Conservation (phyloP, 768 basidiomycete genomes). For the Suillus luteus region DNA sequence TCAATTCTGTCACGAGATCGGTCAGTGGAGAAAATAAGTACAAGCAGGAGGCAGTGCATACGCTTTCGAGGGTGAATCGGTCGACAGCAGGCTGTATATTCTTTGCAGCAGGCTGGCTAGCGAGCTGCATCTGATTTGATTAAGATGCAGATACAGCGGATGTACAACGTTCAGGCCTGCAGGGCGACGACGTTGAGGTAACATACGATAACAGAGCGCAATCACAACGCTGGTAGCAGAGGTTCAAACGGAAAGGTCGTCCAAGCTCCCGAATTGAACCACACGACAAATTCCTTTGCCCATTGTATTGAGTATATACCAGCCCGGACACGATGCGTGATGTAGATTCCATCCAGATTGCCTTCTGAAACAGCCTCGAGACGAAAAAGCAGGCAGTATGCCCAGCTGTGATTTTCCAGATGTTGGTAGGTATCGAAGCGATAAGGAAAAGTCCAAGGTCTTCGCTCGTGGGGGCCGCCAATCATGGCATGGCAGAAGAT, state of each 20-base stretch:
- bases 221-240: slow-evolving; percentile 36
- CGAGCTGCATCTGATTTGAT: slow-evolving; percentile 27
- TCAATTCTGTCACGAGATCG: slow-evolving; percentile 37
- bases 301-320: slow-evolving; percentile 36
- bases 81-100: slow-evolving; percentile 31
- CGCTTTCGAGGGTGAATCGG: slow-evolving; percentile 31
- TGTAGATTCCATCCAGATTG: no score
- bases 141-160: slow-evolving; percentile 34
- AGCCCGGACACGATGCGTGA: slow-evolving; percentile 44
- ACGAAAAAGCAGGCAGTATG: slow-evolving; percentile 26
- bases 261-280: slow-evolving; percentile 40
- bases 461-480: slow-evolving; percentile 21
- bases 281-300: slow-evolving; percentile 19
- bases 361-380: slow-evolving; percentile 16
- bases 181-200: slow-evolving; percentile 8
- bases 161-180: not conserved
- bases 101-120: slow-evolving; percentile 26
- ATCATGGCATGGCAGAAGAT: slow-evolving; percentile 15
- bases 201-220: slow-evolving; percentile 29
- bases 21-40: slow-evolving; percentile 24
- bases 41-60: slow-evolving; percentile 34
- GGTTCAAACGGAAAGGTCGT: slow-evolving; percentile 25
- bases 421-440: not conserved
- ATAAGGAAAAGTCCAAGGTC: slow-evolving; percentile 13
- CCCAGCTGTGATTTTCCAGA: slow-evolving; percentile 8